These are phyloP conservation scores for Rhodotorula sp. DNA, from an alignment of 1,284 basidiomycete species.

Conservation along the genomic window DNA sequence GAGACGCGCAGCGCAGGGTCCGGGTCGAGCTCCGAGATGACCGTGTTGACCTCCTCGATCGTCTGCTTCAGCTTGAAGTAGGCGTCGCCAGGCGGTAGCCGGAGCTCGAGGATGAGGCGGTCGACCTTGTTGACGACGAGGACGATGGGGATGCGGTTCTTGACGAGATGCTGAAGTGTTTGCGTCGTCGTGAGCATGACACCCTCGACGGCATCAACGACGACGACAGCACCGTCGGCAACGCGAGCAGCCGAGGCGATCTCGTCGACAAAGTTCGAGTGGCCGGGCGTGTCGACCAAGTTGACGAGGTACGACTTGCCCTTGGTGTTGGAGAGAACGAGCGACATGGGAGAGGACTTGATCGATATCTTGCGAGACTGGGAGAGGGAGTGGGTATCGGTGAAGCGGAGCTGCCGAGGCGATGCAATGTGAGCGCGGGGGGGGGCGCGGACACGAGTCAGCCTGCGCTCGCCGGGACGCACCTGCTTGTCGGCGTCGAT, in stretches of 20 bases:
- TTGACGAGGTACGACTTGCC: conserved; percentile 94
- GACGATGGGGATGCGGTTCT: conserved; percentile 28
- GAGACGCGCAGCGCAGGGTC: conserved; percentile 82
- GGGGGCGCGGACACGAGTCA: background rate
- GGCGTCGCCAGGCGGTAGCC: conserved; percentile 91
- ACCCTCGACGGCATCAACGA: conserved; percentile 94
- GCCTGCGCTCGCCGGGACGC: conserved; percentile 36
- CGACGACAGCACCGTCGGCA: conserved; percentile 88
- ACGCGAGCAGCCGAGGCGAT: conserved; percentile 82
- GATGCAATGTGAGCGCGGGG: background rate
- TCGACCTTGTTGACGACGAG: conserved; percentile 98
- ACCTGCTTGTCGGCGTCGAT: conserved; percentile 88
- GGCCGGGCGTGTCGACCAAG: conserved; percentile 94
- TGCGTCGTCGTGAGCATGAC: conserved; percentile 52
- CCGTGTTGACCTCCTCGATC: conserved; percentile 95
- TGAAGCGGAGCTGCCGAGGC: conserved; percentile 71
- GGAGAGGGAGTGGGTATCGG: conserved; percentile 88
- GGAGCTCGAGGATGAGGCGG: conserved; percentile 90
- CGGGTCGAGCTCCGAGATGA: conserved; percentile 84
- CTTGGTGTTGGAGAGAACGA: conserved; percentile 78
- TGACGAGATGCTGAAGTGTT: conserved; percentile 38
- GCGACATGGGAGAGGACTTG: conserved; percentile 94
- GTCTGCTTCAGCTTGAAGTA: conserved; percentile 99
- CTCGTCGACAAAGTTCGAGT: conserved; percentile 97
- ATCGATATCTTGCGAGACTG: conserved; percentile 88